phyloP scores from a whole-genome alignment of 169 alveolate genomes.

The Plasmodium fragile region DNA sequence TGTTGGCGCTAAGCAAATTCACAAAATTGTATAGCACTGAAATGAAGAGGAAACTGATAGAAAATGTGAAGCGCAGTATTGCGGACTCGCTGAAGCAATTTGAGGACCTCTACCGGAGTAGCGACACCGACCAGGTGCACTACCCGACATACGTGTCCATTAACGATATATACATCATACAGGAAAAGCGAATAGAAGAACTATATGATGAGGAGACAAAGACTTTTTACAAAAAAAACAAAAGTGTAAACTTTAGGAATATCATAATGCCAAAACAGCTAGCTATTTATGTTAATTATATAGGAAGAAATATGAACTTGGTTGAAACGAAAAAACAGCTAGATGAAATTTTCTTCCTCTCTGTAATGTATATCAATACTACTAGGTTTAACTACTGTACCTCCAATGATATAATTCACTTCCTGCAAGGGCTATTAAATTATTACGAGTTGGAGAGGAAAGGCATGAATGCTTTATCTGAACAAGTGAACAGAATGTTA shows the following conservation, averaged over 20 bases:
- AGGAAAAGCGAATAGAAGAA: constrained; percentile 32
- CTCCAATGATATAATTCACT: constrained; percentile 53
- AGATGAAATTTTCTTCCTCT: constrained; percentile 8
- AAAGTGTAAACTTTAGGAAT: constrained; percentile 24
- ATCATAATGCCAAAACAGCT: constrained; percentile 68
- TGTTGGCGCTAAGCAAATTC: constrained; percentile 40
- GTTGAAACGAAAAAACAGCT: constrained; percentile 7
- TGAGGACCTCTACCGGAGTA: background rate
- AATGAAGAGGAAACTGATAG: constrained; percentile 48
- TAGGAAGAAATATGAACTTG: constrained; percentile 59
- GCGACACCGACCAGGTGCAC: background rate
- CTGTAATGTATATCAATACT: constrained; percentile 17
- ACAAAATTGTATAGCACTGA: constrained; percentile 31
- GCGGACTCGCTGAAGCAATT: constrained; percentile 14
- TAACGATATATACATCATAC: constrained; percentile 61
- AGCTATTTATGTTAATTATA: constrained; percentile 44
- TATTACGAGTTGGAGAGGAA: background rate
- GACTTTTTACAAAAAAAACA: constrained; percentile 43
- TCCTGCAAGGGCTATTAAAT: constrained; percentile 56
- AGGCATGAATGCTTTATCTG: background rate
- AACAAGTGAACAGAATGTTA: constrained; percentile 13
- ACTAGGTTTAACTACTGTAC: constrained; percentile 58
- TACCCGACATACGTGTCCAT: constrained; percentile 15
- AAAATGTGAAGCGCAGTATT: constrained; percentile 23
- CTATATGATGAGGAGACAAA: constrained; percentile 56